These are phyloP conservation scores for Craterostigma plantagineum DNA, from an alignment of 257 asterid genomes.

Conservation along the genomic window DNA sequence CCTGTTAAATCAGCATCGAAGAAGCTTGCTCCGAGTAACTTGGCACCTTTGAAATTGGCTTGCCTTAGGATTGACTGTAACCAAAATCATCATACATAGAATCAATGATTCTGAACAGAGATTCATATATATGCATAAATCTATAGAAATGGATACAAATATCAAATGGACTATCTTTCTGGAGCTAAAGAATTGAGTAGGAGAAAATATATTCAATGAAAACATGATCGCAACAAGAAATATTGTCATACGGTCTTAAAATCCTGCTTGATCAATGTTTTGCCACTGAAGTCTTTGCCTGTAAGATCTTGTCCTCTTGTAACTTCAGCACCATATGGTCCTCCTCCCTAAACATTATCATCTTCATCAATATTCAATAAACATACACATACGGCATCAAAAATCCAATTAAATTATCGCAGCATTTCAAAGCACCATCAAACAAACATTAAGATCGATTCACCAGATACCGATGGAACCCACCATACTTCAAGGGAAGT, in stretches of 20 bases:
- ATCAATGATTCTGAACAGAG: background rate
- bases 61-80: slow-evolving; percentile 85
- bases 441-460: slow-evolving; percentile 6
- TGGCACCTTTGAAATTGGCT: slow-evolving; percentile 90
- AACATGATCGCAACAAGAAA: background rate
- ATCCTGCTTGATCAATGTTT: slow-evolving; percentile 72
- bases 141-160: too few relatives aligned
- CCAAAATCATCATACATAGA: background rate
- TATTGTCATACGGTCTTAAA: slow-evolving; percentile 53
- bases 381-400: background rate
- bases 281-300: slow-evolving; percentile 83
- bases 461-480: too few relatives aligned
- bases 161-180: too few relatives aligned
- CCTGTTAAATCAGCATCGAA: slow-evolving; percentile 98
- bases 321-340: slow-evolving; percentile 87
- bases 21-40: slow-evolving; percentile 85
- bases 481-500: too few relatives aligned
- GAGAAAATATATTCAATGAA: slow-evolving; percentile 4
- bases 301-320: slow-evolving; percentile 95
- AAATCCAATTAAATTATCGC: background rate
- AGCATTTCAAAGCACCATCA: slow-evolving; percentile 1
- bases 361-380: background rate
- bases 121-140: background rate
- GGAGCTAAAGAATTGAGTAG: too few relatives aligned
- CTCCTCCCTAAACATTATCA: slow-evolving; percentile 76